A percentile compares a stretch with the other conserved stretches of the same genome.
Conservation (phyloP, 495 filamentous ascomycete species). For the Pyrenopolyporus hunteri region DNA sequence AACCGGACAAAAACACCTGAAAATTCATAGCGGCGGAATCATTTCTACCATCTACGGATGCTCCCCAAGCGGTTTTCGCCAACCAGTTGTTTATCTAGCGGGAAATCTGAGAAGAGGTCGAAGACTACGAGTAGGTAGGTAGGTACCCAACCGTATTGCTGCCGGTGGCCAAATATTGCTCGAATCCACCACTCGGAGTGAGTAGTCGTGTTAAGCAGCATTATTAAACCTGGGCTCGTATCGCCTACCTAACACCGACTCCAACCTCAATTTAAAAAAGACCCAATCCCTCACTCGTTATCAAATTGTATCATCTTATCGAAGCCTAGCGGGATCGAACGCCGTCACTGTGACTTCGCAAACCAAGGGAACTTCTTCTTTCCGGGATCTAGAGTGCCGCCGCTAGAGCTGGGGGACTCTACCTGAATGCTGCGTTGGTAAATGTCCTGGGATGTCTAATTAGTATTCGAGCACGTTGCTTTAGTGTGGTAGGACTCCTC, state of each 20-base stretch:
- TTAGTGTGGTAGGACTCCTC: slow-evolving; percentile 8
- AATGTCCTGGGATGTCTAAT: slow-evolving; percentile 56
- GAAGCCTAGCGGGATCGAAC: not conserved
- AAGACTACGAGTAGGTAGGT: not conserved
- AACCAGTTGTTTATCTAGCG: not conserved
- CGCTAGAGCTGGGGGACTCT: slow-evolving; percentile 53
- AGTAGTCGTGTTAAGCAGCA: not conserved
- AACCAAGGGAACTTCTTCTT: slow-evolving; percentile 67
- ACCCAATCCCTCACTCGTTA: not conserved
- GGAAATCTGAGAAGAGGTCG: not conserved
- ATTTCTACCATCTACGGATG: no score
- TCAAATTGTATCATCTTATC: not conserved
- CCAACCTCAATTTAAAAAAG: not conserved
- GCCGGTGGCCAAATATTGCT: slow-evolving; percentile 4
- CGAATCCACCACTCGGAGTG: slow-evolving; percentile 5
- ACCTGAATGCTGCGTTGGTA: slow-evolving; percentile 65
- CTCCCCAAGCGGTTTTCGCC: no score
- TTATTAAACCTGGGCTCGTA: not conserved
- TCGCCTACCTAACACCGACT: slow-evolving; percentile 19
- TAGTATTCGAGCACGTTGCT: slow-evolving; percentile 25
- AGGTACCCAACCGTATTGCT: slow-evolving; percentile 6
- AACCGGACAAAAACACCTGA: no score
- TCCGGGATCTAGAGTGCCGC: slow-evolving; percentile 43
- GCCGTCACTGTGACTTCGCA: slow-evolving; percentile 45
- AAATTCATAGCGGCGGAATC: no score